Evolutionary conservation across 495 filamentous ascomycete genomes (phyloP), one percentile per base, ranked within the genome.

Genomic region (Bacidia rubella): DNA sequence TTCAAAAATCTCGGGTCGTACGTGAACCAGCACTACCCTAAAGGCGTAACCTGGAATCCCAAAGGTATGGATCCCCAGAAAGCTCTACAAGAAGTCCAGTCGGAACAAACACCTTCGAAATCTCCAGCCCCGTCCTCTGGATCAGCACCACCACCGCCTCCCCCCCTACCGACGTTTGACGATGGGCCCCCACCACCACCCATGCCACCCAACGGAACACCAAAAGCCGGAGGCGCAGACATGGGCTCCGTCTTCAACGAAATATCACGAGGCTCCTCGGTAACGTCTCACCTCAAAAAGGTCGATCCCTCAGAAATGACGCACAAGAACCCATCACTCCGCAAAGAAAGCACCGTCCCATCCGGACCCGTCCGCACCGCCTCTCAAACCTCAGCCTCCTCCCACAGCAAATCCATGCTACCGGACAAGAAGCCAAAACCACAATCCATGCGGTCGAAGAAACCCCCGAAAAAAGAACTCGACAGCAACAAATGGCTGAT

Each of bases 401-500:
- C 64, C 2, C 77, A 85, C 17, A 76, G 74, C 25, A 93, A 89
- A 75, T 88, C 82, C 26, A 88, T 87, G 1, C 85, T 83, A 2
- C 89, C 88, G 9, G 82, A 78, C 58, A 87, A 85, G 70, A 95
- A 92, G 70, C 88, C 88, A 23, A 98, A 98, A 72, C 92, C 92
- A 12, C 84, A 94, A 65, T 86, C 76, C 66, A 86, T 98, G 86
- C 86, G 89, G 21, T 76, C 82, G 12, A 95, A 94, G 73, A 95
- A 90, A 73, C 89, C 87, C 29, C 78, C 87, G 9, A 86, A 82
- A 67, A 95, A 88, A 74, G 87, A 90, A 57, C 77, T 97, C 7
- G 89, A 95, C 55, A 88, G 90, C 54, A 95, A 85, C 66, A 96
- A 96, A 68, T 99, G 93, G 93, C 75, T 84, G 49, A 77, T 98